These are phyloP conservation scores for Jamesozyma gamospora DNA, from an alignment of 805 yeast species.

Conservation along the genomic window DNA sequence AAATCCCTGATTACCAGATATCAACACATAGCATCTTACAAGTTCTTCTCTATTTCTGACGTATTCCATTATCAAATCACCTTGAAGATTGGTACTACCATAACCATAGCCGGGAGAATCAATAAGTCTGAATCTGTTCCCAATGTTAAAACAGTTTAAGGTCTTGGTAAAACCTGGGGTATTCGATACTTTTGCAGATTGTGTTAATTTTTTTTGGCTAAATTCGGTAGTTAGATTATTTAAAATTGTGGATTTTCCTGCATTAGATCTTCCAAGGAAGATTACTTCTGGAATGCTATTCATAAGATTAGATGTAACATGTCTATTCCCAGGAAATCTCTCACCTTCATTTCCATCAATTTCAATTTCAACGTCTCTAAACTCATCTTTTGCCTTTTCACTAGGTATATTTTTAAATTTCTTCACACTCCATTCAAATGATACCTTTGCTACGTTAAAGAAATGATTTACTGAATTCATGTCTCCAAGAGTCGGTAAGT, in stretches of 20 bases:
- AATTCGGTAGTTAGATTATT: slow-evolving; percentile 45
- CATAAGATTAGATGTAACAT: slow-evolving; percentile 23
- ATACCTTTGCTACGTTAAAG: slow-evolving; percentile 38
- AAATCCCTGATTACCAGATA: slow-evolving; percentile 54
- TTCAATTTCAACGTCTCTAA: slow-evolving; percentile 2
- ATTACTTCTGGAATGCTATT: slow-evolving; percentile 60
- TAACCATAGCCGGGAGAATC: slow-evolving; percentile 91
- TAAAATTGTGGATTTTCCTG: slow-evolving; percentile 74
- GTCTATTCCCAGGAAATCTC: slow-evolving; percentile 20
- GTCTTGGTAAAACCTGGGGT: slow-evolving; percentile 51
- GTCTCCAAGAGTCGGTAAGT: slow-evolving; percentile 12
- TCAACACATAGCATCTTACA: slow-evolving; percentile 47
- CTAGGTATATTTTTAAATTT: slow-evolving; percentile 46
- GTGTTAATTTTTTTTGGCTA: slow-evolving; percentile 21
- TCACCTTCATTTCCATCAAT: slow-evolving; percentile 12
- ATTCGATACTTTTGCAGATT: slow-evolving; percentile 45
- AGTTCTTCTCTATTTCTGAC: slow-evolving; percentile 44
- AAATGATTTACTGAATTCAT: slow-evolving; percentile 29
- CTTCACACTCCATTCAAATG: slow-evolving; percentile 52
- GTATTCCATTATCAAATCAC: slow-evolving; percentile 56
- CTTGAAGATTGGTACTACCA: slow-evolving; percentile 57
- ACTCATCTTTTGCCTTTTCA: slow-evolving; percentile 12
- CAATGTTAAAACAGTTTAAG: slow-evolving; percentile 61
- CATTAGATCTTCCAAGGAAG: slow-evolving; percentile 73
- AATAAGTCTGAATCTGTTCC: slow-evolving; percentile 52